Conservation (phyloP, 768 basidiomycete species). For the Tulasnella sp. region DNA sequence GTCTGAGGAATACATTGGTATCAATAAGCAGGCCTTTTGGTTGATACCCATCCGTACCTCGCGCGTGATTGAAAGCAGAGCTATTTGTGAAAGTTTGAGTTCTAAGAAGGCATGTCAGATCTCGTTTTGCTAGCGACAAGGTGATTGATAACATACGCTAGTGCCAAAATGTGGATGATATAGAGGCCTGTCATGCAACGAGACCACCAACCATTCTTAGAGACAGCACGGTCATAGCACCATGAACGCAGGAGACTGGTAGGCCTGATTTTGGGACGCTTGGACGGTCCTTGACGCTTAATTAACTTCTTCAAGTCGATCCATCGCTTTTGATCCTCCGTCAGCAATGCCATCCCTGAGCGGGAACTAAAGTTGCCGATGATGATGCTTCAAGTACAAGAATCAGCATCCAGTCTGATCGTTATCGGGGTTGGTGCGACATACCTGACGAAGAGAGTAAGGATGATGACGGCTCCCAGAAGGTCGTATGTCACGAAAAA, state of each 20-base stretch:
- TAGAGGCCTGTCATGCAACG: slow-evolving; percentile 69
- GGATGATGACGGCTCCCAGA: slow-evolving; percentile 78
- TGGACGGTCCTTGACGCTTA: slow-evolving; percentile 75
- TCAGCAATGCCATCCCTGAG: slow-evolving; percentile 79
- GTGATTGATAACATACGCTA: slow-evolving; percentile 51
- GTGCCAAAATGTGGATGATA: slow-evolving; percentile 64
- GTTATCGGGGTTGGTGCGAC: slow-evolving; percentile 18
- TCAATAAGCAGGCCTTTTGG: neutral
- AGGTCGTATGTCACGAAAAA: slow-evolving; percentile 90
- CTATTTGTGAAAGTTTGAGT: slow-evolving; percentile 62
- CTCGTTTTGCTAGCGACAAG: neutral
- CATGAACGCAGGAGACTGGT: slow-evolving; percentile 49
- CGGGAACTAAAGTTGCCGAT: slow-evolving; percentile 85
- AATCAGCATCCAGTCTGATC: slow-evolving; percentile 14
- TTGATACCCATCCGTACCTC: slow-evolving; percentile 38
- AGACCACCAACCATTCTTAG: slow-evolving; percentile 92
- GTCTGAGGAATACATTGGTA: slow-evolving; percentile 36
- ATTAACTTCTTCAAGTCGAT: slow-evolving; percentile 86
- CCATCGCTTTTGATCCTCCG: slow-evolving; percentile 84
- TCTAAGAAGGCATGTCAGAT: slow-evolving; percentile 35
- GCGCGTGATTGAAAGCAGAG: slow-evolving; percentile 39
- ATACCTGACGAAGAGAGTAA: slow-evolving; percentile 85
- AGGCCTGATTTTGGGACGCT: slow-evolving; percentile 59
- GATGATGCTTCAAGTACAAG: slow-evolving; percentile 57
- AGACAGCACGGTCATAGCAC: slow-evolving; percentile 86